A percentile compares a stretch with the other conserved stretches of the same genome.
Evolutionary conservation across 2,329 filamentous ascomycete genomes (phyloP).

Genomic region (Colletotrichum eremochloae): DNA sequence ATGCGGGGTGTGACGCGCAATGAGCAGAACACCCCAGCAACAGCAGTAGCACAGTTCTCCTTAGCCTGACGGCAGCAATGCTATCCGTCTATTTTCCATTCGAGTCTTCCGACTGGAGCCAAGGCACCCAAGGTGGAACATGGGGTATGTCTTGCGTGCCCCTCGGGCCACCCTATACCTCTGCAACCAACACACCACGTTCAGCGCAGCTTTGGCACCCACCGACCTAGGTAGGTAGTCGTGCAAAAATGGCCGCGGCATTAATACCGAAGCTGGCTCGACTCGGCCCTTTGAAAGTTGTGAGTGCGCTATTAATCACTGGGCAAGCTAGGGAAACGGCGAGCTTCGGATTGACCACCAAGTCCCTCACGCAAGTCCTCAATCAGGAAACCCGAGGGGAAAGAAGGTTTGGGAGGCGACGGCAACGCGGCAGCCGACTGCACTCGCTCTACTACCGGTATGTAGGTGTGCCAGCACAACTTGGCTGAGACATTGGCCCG

Average conservation of each 20-base stretch:
- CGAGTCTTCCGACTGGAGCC: neutral
- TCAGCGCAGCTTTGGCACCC: slow-evolving; percentile 13
- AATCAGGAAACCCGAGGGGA: slow-evolving; percentile 4
- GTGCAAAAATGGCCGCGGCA: slow-evolving; percentile 12
- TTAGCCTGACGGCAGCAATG: neutral
- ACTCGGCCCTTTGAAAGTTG: too few relatives aligned
- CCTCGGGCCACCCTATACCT: too few relatives aligned
- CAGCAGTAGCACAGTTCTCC: neutral
- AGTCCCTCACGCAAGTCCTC: neutral
- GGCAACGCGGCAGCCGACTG: neutral
- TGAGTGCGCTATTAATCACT: neutral
- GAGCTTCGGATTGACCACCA: slow-evolving; percentile 3
- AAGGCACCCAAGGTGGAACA: neutral
- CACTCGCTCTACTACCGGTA: neutral
- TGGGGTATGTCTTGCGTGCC: too few relatives aligned
- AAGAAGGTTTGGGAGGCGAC: slow-evolving; percentile 1
- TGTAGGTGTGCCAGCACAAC: neutral
- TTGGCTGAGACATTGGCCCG: neutral
- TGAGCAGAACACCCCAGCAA: slow-evolving; percentile 3
- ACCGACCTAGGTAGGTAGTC: neutral
- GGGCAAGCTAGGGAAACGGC: neutral
- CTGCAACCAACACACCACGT: neutral
- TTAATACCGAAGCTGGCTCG: slow-evolving; percentile 10
- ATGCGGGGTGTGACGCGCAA: slow-evolving; percentile 32
- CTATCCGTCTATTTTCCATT: neutral